Conservation (phyloP, 495 filamentous ascomycete species). For the Penicillium malachiteum region DNA sequence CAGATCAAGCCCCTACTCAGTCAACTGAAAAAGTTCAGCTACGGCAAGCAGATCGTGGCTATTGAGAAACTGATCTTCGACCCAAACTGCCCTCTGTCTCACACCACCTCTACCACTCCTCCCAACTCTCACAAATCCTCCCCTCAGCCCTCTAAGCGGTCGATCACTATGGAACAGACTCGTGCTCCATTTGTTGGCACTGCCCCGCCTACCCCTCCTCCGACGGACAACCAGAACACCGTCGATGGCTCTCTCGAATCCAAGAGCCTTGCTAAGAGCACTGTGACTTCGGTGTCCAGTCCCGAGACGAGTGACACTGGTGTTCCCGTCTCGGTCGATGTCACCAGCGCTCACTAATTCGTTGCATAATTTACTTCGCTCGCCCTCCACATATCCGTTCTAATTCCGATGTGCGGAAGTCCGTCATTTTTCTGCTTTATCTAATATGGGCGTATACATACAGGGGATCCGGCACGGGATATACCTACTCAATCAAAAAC, state of each 20-base stretch:
- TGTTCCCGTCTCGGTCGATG: slow-evolving; percentile 32
- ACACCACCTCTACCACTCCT: slow-evolving; percentile 40
- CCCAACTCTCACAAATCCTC: slow-evolving; percentile 47
- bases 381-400: slow-evolving; percentile 35
- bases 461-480: slow-evolving; percentile 33
- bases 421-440: slow-evolving; percentile 26
- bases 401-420: slow-evolving; percentile 28
- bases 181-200: slow-evolving; percentile 35
- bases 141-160: slow-evolving; percentile 43
- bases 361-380: slow-evolving; percentile 31
- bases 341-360: slow-evolving; percentile 31
- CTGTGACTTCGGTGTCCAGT: slow-evolving; percentile 34
- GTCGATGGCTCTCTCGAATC: slow-evolving; percentile 31
- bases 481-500: slow-evolving; percentile 23
- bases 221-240: slow-evolving; percentile 38
- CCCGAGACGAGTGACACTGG: slow-evolving; percentile 34
- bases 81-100: slow-evolving; percentile 26
- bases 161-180: slow-evolving; percentile 31
- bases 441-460: slow-evolving; percentile 49
- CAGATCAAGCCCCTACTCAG: slow-evolving; percentile 72
- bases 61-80: slow-evolving; percentile 63
- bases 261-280: slow-evolving; percentile 36
- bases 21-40: slow-evolving; percentile 68
- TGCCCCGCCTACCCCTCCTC: slow-evolving; percentile 46
- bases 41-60: slow-evolving; percentile 76